phyloP scores from a whole-genome alignment of 169 alveolate genomes.

The Babesia bigemina region DNA sequence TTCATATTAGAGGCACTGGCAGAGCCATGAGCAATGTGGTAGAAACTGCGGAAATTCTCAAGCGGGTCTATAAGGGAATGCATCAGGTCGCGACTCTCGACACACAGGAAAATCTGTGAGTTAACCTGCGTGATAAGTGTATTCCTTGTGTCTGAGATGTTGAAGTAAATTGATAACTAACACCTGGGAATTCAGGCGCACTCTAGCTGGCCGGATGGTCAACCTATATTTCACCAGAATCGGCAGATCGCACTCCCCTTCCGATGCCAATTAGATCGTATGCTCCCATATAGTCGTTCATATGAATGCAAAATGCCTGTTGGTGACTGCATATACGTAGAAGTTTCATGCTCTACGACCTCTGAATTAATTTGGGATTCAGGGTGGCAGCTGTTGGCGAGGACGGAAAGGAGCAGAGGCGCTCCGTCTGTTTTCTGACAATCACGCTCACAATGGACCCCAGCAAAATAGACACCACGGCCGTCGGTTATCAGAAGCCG shows the following conservation, averaged over 20 bases:
- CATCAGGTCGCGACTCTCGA: constrained; percentile 80
- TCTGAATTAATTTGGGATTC: too few relatives aligned
- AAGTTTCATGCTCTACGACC: too few relatives aligned
- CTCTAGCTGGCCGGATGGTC: too few relatives aligned
- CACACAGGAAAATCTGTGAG: constrained; percentile 64
- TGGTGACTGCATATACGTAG: too few relatives aligned
- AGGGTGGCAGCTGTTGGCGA: not conserved
- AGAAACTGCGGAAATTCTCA: constrained; percentile 84
- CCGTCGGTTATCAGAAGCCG: constrained; percentile 65
- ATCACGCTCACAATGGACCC: constrained; percentile 59
- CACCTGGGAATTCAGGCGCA: too few relatives aligned
- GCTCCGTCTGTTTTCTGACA: constrained; percentile 60
- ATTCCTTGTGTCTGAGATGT: not conserved
- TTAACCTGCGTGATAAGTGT: not conserved
- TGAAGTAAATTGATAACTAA: too few relatives aligned
- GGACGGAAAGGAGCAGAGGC: constrained; percentile 50
- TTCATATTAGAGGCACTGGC: constrained; percentile 88
- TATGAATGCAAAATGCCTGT: too few relatives aligned
- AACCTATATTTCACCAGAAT: too few relatives aligned
- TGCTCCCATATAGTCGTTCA: too few relatives aligned
- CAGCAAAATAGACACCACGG: constrained; percentile 36
- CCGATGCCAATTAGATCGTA: too few relatives aligned
- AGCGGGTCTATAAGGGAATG: constrained; percentile 83
- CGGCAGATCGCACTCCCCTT: too few relatives aligned
- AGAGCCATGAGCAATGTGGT: constrained; percentile 86